Evolutionary conservation across 2,329 filamentous ascomycete species (phyloP).

Genomic region (Phialophora verrucosa): DNA sequence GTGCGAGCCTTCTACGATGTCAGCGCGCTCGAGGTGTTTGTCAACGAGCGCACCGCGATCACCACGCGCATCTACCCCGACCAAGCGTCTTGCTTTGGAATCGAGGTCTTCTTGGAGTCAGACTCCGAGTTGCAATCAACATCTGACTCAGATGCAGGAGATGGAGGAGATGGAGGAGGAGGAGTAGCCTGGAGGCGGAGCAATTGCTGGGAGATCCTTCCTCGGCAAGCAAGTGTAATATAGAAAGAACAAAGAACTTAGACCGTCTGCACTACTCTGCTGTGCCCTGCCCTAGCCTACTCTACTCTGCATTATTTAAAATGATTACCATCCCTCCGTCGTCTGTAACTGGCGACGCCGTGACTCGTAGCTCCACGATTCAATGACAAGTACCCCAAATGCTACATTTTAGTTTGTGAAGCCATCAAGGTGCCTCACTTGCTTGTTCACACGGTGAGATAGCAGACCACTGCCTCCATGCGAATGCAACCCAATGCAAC

Average conservation of each 20-base stretch:
- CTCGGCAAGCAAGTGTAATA: not conserved
- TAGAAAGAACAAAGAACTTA: not conserved
- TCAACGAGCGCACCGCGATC: conserved; percentile 52
- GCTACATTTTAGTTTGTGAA: too few species aligned
- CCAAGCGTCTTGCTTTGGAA: not conserved
- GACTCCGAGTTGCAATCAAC: not conserved
- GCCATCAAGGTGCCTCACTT: too few species aligned
- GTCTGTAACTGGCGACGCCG: not conserved
- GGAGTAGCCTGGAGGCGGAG: not conserved
- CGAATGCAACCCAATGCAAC: too few species aligned
- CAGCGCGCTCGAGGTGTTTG: conserved; percentile 54
- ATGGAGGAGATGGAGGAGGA: not conserved
- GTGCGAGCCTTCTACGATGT: conserved; percentile 51
- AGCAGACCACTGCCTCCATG: too few species aligned
- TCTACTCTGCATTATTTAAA: too few species aligned
- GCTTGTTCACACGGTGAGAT: too few species aligned
- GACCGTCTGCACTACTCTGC: not conserved
- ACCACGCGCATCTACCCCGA: conserved; percentile 47
- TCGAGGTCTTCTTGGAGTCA: not conserved
- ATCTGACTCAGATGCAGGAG: not conserved
- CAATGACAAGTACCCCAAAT: too few species aligned
- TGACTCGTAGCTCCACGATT: not conserved
- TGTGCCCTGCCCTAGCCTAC: not conserved
- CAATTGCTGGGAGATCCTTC: not conserved
- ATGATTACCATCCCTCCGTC: not conserved